Percentiles rank a stretch among this genome's conserved stretches.
These are phyloP conservation scores for Dendrocalamus latiflorus DNA, from an alignment of 202 grass and related monocot genomes.

Conservation along the genomic window DNA sequence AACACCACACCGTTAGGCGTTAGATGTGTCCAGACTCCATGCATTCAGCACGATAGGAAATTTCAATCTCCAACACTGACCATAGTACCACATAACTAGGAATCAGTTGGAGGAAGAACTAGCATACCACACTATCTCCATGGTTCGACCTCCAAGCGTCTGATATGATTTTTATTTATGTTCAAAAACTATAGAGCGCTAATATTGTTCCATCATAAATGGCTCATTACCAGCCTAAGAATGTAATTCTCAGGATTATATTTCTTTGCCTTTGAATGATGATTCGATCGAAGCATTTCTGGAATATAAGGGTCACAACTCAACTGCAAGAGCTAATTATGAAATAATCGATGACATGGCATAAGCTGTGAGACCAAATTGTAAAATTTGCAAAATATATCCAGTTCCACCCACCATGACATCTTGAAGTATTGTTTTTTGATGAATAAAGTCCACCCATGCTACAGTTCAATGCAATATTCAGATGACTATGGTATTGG, in stretches of 20 bases:
- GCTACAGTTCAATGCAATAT: background rate
- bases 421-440: background rate
- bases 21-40: background rate
- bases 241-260: background rate
- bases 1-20: background rate
- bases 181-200: background rate
- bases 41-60: no score
- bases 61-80: background rate
- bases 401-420: background rate
- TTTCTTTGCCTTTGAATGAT: background rate
- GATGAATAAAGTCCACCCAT: background rate
- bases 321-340: background rate
- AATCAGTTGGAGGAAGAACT: background rate
- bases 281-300: background rate
- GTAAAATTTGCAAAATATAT: background rate
- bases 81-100: background rate
- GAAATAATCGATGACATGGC: background rate
- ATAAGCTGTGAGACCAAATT: background rate
- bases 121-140: background rate
- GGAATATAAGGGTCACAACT: background rate
- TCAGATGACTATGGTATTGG: background rate
- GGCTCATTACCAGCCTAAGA: background rate
- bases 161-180: background rate
- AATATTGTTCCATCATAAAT: background rate
- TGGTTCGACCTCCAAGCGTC: background rate